Evolutionary conservation across 78 protist species (phyloP).

Genomic region (Reticulomyxa filosa): DNA sequence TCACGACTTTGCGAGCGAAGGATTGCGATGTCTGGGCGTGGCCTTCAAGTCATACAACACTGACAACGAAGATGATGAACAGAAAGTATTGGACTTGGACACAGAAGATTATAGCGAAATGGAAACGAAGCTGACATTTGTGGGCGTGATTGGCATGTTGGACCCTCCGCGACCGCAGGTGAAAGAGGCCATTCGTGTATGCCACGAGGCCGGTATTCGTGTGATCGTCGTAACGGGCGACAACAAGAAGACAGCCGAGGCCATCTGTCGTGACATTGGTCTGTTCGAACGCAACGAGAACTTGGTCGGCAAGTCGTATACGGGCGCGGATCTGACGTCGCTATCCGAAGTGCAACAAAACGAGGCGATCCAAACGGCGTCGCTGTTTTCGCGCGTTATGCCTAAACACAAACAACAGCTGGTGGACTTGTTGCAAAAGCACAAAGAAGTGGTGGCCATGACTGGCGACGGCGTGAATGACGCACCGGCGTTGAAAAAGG

Average conservation of each 20-base stretch:
- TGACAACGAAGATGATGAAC: not conserved
- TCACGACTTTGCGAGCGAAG: not conserved
- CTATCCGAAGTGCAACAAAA: conserved; percentile 2
- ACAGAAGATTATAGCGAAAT: not conserved
- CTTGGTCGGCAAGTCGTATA: conserved; percentile 15
- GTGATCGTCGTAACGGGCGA: conserved; percentile 66
- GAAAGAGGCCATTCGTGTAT: conserved; percentile 18
- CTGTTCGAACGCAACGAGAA: conserved; percentile 14
- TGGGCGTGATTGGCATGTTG: conserved; percentile 42
- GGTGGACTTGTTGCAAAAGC: conserved; percentile 29
- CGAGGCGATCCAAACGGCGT: conserved; percentile 11
- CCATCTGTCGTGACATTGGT: conserved; percentile 22
- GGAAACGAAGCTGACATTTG: conserved; percentile 26
- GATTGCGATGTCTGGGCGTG: not conserved
- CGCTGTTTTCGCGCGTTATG: not conserved
- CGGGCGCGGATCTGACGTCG: conserved; percentile 27
- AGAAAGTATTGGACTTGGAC: not conserved
- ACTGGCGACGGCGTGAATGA: conserved; percentile 94
- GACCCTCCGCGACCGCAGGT: conserved; percentile 62
- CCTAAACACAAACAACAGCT: conserved; percentile 7
- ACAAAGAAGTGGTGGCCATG: conserved; percentile 27
- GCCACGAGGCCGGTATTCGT: conserved; percentile 42
- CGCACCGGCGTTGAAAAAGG: conserved; percentile 64
- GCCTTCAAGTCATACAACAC: not conserved
- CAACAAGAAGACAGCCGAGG: conserved; percentile 49